These are phyloP conservation scores for Kurtzmaniella quercitrusa DNA, from an alignment of 1,139 yeast species.

Conservation along the genomic window DNA sequence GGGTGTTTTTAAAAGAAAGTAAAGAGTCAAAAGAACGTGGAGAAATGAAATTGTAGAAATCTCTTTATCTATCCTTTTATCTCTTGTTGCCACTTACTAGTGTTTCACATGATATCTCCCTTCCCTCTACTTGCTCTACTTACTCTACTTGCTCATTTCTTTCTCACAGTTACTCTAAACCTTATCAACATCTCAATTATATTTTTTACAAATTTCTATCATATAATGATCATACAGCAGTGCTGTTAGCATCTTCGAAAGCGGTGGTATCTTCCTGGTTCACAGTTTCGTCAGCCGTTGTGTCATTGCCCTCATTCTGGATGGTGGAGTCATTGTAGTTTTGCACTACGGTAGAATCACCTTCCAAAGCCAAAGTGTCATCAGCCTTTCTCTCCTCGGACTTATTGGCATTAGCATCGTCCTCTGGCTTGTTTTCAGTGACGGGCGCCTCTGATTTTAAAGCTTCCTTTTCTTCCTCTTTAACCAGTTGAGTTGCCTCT, in stretches of 20 bases:
- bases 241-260: conserved; percentile 15
- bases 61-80: too few species aligned
- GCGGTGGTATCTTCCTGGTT: conserved; percentile 28
- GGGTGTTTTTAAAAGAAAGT: conserved; percentile 22
- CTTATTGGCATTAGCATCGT: not conserved
- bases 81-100: too few species aligned
- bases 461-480: conserved; percentile 6
- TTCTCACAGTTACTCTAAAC: too few species aligned
- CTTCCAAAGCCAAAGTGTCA: conserved; percentile 21
- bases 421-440: conserved; percentile 1
- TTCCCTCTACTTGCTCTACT: too few species aligned
- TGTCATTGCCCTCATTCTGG: conserved; percentile 41
- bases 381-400: conserved; percentile 9
- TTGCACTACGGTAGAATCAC: conserved; percentile 34
- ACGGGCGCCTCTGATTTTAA: conserved; percentile 7
- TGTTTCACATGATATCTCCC: too few species aligned
- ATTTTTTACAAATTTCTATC: not conserved
- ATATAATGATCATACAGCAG: conserved; percentile 2
- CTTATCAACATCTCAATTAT: not conserved
- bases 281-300: conserved; percentile 39
- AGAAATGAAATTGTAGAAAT: too few species aligned
- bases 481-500: not conserved
- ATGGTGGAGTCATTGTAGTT: conserved; percentile 41
- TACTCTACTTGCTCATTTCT: too few species aligned
- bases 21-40: not conserved